Base-by-base conservation (phyloP, 305 asterid genomes). In the Fraxinus sp. region DNA sequence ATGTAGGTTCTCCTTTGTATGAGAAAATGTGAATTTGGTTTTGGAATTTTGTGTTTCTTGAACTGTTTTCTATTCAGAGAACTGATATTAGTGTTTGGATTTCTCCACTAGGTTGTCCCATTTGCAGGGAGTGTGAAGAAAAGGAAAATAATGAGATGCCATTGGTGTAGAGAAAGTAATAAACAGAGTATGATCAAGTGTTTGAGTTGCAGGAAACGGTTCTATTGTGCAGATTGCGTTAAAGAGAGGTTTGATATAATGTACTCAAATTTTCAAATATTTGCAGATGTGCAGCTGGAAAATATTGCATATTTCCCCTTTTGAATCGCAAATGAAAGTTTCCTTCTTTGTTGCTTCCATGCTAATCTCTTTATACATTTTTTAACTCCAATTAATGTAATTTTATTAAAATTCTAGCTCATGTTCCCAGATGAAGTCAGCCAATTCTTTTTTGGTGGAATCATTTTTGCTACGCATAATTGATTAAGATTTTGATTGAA, bases 121-220 rank as follows among this genome's bases (percentile, higher is more conserved):
- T 86, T 86, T 83, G 94, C 85, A 66, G 88, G 86, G 84, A 86
- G 81, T 80, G 80, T 85, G 86, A 92, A 88, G 94, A 92, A 84
- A 79, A 86, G 78, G 90, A 90, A 82, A 86, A 88, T 86, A 22
- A 93, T 78, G 90, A 90, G 90, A 82, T 97, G 98, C 80, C 99
- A 97, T 86, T 97, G 98, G 98, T 96, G 98, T 89, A 91, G 92
- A 85, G 92, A 85, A 78, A 88, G 86, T 78, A 87, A 84, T 35
- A 66, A 82, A 30, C 86, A 89, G 57, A 77, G 86, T 84, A 86
- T 94, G 86, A 89, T 91, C 86, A 93, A 87, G 91, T 94, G 99
- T 82, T 88, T 87, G 88, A 86, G 91, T 82, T 94, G 98, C 90
- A 90, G 88, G 84, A 94, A 91, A 49, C 97, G 91, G 13, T 91